Conservation (phyloP, 257 asterid genomes). For the Cinchona pubescens region DNA sequence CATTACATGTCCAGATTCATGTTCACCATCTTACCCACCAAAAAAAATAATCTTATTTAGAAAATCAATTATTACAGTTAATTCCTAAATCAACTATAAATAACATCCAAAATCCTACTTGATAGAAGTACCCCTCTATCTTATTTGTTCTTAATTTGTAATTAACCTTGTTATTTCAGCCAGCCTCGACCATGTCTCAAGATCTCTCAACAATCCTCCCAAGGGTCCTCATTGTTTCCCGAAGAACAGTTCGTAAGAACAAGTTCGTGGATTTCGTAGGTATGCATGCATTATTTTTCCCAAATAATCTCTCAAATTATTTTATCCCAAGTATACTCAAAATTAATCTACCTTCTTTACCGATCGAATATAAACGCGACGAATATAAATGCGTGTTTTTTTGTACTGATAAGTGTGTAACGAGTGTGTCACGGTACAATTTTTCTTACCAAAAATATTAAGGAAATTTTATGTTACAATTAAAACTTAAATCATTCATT, state of each 20-base stretch:
- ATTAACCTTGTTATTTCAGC: background rate
- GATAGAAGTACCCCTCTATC: background rate
- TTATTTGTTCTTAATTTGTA: background rate
- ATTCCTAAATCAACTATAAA: background rate
- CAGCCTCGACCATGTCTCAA: slow-evolving; percentile 25
- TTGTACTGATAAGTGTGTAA: too few species aligned
- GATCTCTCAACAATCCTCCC: slow-evolving; percentile 62
- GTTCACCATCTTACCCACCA: background rate
- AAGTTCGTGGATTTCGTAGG: slow-evolving; percentile 79
- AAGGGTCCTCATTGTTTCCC: slow-evolving; percentile 67
- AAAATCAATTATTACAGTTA: too few species aligned
- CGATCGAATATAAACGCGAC: too few species aligned
- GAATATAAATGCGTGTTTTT: too few species aligned
- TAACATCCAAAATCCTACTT: background rate
- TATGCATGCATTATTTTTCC: slow-evolving; percentile 9
- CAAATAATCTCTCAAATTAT: too few species aligned
- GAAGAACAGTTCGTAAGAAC: slow-evolving; percentile 71
- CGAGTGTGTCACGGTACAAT: too few species aligned
- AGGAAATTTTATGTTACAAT: too few species aligned
- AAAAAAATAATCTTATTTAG: too few species aligned
- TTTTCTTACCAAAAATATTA: too few species aligned
- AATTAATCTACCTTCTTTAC: background rate
- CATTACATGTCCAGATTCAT: slow-evolving; percentile 1
- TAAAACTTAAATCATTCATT: too few species aligned
- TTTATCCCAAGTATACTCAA: background rate